phyloP scores from a whole-genome alignment of 768 basidiomycete species.

The Suillus subluteus region DNA sequence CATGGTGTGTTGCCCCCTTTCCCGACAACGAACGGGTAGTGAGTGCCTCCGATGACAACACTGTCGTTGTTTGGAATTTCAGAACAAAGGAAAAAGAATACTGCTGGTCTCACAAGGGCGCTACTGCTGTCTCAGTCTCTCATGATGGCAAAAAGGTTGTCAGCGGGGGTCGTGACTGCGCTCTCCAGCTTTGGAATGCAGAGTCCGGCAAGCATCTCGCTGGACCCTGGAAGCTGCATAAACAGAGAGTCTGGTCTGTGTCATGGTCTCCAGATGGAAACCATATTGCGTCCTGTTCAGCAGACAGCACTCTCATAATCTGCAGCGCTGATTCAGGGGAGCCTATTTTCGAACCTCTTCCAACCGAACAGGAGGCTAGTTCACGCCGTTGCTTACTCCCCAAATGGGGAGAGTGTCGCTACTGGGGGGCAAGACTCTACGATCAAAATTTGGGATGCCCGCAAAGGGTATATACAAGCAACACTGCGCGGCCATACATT shows the following conservation, averaged over 20 bases:
- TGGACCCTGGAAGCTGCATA: constrained; percentile 22
- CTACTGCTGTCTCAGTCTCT: constrained; percentile 27
- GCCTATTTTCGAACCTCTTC: constrained; percentile 4
- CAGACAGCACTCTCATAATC: constrained; percentile 1
- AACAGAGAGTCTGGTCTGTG: constrained; percentile 16
- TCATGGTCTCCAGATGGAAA: constrained; percentile 27
- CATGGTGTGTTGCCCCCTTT: constrained; percentile 4
- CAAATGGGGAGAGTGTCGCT: constrained; percentile 22
- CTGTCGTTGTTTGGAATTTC: constrained; percentile 5
- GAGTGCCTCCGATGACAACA: constrained; percentile 3
- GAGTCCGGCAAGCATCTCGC: constrained; percentile 19
- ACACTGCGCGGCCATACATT: background rate
- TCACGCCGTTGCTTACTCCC: constrained; percentile 28
- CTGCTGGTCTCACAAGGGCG: constrained; percentile 8
- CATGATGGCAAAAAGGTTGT: constrained; percentile 22
- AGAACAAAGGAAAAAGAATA: background rate
- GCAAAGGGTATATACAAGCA: background rate
- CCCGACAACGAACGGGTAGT: constrained; percentile 4
- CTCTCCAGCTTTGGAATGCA: constrained; percentile 26
- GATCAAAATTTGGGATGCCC: constrained; percentile 25
- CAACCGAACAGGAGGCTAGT: constrained; percentile 18
- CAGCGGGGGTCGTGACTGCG: constrained; percentile 26
- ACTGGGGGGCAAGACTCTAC: constrained; percentile 25
- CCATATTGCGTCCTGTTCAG: constrained; percentile 18
- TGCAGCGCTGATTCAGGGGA: constrained; percentile 1